Percentiles rank a stretch among this genome's conserved stretches.
Conservation (phyloP, 441 rosid genomes). For the Brassica hybrid region DNA sequence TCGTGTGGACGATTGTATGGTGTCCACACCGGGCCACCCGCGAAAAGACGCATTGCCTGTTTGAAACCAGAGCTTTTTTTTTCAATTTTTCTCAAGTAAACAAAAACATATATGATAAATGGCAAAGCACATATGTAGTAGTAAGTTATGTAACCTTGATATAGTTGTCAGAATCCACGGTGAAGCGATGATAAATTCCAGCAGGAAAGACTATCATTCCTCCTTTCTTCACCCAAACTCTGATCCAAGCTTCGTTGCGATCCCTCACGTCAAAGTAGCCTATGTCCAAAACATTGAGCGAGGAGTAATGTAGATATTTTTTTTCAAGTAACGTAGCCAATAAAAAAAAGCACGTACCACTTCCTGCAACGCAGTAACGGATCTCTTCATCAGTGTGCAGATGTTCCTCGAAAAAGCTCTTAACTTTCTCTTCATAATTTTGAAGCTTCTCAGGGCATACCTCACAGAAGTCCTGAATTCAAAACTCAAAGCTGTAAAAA, state of each 20-base stretch:
- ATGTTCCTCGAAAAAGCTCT: conserved; percentile 86
- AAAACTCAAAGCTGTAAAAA: too few relatives aligned
- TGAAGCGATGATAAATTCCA: conserved; percentile 93
- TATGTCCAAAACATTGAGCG: not conserved
- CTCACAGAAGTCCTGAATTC: conserved; percentile 78
- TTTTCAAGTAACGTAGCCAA: not conserved
- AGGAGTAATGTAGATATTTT: not conserved
- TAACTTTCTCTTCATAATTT: conserved; percentile 84
- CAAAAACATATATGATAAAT: not conserved
- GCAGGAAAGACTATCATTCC: conserved; percentile 93
- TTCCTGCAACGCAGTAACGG: conserved; percentile 88
- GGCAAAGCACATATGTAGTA: not conserved
- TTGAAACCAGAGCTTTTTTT: not conserved
- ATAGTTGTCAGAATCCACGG: conserved; percentile 80
- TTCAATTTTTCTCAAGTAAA: not conserved
- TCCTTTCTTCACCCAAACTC: conserved; percentile 87
- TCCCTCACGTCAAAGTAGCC: conserved; percentile 95
- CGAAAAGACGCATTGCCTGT: conserved; percentile 92
- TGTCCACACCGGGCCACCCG: conserved; percentile 93
- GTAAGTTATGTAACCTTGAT: conserved; percentile 56
- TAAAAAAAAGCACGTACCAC: conserved; percentile 55
- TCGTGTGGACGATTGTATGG: conserved; percentile 94
- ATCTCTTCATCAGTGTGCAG: conserved; percentile 96
- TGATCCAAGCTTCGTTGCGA: conserved; percentile 65
- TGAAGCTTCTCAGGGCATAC: conserved; percentile 89